Evolutionary conservation across 2,329 filamentous ascomycete species (phyloP), one percentile per base, ranked within the genome.

Genomic region (Sodiomyces alkalinus): DNA sequence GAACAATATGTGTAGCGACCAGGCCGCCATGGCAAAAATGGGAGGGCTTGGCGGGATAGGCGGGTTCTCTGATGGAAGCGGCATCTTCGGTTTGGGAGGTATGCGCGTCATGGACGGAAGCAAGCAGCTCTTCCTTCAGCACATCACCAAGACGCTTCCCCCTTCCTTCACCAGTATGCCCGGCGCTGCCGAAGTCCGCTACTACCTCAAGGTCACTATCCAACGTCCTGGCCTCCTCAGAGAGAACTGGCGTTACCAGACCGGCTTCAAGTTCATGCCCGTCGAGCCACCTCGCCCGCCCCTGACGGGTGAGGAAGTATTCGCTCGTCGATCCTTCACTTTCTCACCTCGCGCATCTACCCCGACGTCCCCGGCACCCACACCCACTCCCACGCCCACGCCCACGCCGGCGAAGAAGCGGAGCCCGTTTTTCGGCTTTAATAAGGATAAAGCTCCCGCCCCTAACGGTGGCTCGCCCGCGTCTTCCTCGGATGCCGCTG

Each of bases 161-260:
- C 90, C 90, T 0, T 92, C 85, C 4, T 58, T 96, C 30, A 80
- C 69, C n/a, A 83, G 82, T 3, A 86, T 90, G 39, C 81, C 82
- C 0, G 78, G 77, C 18, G 74, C 86, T 50, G 87, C 86, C 14
- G 85, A 93, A 52, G 86, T 96, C 34, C 70, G 76, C 40, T 98
- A 98, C 54, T 98, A 81, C 48, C 67, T 96, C 47, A 98, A 98
- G 51, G 83, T 80, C n/a, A 96, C 90, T 0, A 74, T 96, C 5
- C 81, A 85, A 44, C 66, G 85, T n/a, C 83, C 85, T 0, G 76
- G 80, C 10, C 65, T 94, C 33, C 82, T 92, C 53, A 87, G 87
- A 47, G 85, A 93, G 54, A 94, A 94, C 44, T 80, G 83, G 51
- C 65, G 86, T 13, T 62, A 64, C 37, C 58, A 68, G 36, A 45